Percentiles rank a stretch among this genome's conserved stretches.
phyloP scores from a whole-genome alignment of 345 rosid genomes.

The Hibiscus trionum region DNA sequence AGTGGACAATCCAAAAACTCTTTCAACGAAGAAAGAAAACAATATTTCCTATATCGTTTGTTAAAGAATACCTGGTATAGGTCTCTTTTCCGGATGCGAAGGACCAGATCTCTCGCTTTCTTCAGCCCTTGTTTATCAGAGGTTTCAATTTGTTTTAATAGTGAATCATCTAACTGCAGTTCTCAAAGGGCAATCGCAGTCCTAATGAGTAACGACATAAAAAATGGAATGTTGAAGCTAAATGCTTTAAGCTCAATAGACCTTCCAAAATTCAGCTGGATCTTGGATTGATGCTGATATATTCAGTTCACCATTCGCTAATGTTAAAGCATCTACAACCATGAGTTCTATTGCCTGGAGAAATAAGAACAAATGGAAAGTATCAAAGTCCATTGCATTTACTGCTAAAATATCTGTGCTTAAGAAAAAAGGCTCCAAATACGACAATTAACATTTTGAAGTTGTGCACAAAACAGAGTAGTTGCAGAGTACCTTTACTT shows the following conservation, averaged over 20 bases:
- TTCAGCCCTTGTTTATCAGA: slow-evolving; percentile 2
- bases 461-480: background rate
- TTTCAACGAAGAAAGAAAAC: background rate
- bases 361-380: background rate
- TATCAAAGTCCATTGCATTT: slow-evolving; percentile 3
- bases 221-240: background rate
- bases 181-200: background rate
- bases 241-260: slow-evolving; percentile 12
- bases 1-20: background rate
- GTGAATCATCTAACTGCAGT: slow-evolving; percentile 3
- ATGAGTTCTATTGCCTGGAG: slow-evolving; percentile 65
- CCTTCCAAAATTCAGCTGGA: slow-evolving; percentile 65
- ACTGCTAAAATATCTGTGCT: background rate
- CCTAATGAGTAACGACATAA: background rate
- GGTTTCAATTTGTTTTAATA: slow-evolving; percentile 1
- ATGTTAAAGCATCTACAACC: slow-evolving; percentile 57
- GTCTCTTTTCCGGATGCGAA: slow-evolving; percentile 1
- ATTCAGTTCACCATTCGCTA: slow-evolving; percentile 42
- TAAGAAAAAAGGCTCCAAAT: background rate
- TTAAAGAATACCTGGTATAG: background rate
- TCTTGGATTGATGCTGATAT: slow-evolving; percentile 44
- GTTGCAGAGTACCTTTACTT: slow-evolving; percentile 48
- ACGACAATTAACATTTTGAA: slow-evolving; percentile 5
- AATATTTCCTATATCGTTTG: background rate
- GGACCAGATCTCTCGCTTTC: background rate